Evolutionary conservation across 495 filamentous ascomycete genomes (phyloP).

Genomic region (Lasiosphaeria ovina): DNA sequence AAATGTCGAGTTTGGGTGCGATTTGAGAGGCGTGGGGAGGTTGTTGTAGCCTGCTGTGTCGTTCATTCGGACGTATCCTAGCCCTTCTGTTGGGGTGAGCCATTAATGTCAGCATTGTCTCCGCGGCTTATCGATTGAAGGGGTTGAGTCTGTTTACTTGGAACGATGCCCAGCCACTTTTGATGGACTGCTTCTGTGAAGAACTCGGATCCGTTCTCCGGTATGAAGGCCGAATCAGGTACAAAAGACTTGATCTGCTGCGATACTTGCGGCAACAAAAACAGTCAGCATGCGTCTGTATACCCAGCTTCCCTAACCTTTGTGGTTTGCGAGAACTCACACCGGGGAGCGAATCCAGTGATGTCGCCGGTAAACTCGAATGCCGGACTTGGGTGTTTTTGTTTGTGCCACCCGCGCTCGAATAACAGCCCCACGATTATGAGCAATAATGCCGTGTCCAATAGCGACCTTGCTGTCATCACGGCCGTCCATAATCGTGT

Average conservation of each 20-base stretch:
- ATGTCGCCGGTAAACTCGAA: constrained; percentile 37
- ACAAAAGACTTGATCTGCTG: constrained; percentile 44
- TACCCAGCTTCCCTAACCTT: not conserved
- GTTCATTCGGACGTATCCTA: constrained; percentile 42
- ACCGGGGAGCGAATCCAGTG: constrained; percentile 38
- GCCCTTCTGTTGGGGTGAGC: constrained; percentile 27
- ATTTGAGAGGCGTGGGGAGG: constrained; percentile 36
- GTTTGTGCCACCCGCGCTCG: constrained; percentile 19
- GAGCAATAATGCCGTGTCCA: constrained; percentile 36
- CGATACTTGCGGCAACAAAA: constrained; percentile 28
- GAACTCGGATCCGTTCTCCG: constrained; percentile 44
- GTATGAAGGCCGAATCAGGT: constrained; percentile 40
- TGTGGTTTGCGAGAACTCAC: constrained; percentile 13
- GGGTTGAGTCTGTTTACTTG: constrained; percentile 30
- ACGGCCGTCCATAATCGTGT: not conserved
- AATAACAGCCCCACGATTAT: constrained; percentile 34
- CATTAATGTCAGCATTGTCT: not conserved
- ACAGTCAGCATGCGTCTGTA: not conserved
- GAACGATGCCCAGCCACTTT: constrained; percentile 44
- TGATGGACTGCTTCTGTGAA: constrained; percentile 36
- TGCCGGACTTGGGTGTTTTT: constrained; percentile 6
- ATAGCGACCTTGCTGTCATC: constrained; percentile 25
- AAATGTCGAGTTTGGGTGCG: constrained; percentile 40
- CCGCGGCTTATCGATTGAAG: constrained; percentile 1
- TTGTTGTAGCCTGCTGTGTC: constrained; percentile 36